Percentiles rank a stretch among this genome's conserved stretches.
These are phyloP conservation scores for Irpex rosettiformis DNA, from an alignment of 1,284 basidiomycete species.

Conservation along the genomic window DNA sequence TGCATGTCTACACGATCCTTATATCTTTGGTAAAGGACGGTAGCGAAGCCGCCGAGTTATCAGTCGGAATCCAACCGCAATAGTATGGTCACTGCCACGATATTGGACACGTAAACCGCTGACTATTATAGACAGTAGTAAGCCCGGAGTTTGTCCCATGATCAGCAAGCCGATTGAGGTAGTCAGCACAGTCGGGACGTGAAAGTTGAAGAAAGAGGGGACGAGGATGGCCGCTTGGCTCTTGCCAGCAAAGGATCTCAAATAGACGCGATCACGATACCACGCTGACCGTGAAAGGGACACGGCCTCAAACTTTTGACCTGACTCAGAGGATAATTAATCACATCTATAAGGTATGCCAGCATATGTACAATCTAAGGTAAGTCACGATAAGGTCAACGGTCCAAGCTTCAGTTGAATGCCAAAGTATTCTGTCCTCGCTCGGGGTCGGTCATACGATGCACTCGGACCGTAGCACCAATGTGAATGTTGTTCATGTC, in stretches of 20 bases:
- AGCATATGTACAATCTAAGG: background rate
- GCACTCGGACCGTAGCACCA: slow-evolving; percentile 63
- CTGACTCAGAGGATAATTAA: background rate
- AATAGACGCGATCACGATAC: no score
- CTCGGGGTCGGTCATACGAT: slow-evolving; percentile 80
- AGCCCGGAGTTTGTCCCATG: no score
- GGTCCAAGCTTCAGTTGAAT: slow-evolving; percentile 24
- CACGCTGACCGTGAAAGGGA: no score
- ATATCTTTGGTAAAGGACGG: background rate
- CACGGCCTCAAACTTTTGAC: no score
- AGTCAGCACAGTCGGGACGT: no score
- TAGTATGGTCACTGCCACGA: background rate
- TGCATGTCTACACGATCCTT: background rate
- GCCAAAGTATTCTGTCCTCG: slow-evolving; percentile 57
- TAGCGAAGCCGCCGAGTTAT: background rate
- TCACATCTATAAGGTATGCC: background rate
- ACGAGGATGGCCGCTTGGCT: no score
- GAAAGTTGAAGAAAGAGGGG: no score
- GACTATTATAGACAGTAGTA: no score
- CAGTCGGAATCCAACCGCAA: background rate
- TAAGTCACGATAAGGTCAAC: background rate
- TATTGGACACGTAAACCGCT: background rate
- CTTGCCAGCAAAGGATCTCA: no score
- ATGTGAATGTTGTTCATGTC: slow-evolving; percentile 71
- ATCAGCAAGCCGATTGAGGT: no score